Conservation (phyloP, 257 asterid species). For the Phtheirospermum japonicum region DNA sequence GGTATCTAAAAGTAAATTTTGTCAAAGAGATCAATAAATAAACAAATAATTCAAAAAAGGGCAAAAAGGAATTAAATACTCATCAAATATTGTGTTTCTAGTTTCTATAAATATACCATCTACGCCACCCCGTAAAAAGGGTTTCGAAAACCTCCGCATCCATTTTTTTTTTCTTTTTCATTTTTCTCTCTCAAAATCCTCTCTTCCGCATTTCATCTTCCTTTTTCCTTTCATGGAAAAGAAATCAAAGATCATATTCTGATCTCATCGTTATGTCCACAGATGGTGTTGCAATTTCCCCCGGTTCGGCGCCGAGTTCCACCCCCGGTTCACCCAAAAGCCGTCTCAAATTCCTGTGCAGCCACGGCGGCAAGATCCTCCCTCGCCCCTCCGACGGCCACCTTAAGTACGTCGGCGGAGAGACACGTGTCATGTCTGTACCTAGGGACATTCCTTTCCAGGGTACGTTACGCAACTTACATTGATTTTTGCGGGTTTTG, state of each 20-base stretch:
- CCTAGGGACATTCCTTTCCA: constrained; percentile 51
- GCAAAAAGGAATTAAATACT: too few relatives aligned
- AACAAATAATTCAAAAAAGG: too few relatives aligned
- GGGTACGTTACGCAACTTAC: constrained; percentile 33
- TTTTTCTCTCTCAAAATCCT: constrained; percentile 17
- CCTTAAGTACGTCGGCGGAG: constrained; percentile 89
- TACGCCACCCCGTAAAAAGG: not conserved
- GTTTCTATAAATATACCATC: not conserved
- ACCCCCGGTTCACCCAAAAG: constrained; percentile 52
- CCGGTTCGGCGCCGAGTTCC: constrained; percentile 41
- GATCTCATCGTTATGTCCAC: constrained; percentile 31
- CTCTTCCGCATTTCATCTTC: constrained; percentile 9
- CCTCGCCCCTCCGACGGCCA: constrained; percentile 70
- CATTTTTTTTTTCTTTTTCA: too few relatives aligned
- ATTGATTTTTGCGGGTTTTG: not conserved
- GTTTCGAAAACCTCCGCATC: too few relatives aligned
- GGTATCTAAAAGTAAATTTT: too few relatives aligned
- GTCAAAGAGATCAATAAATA: too few relatives aligned
- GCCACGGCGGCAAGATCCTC: constrained; percentile 88
- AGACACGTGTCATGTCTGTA: constrained; percentile 77
- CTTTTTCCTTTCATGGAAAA: constrained; percentile 17
- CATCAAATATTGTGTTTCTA: too few relatives aligned
- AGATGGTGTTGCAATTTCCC: constrained; percentile 25
- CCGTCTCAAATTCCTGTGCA: constrained; percentile 65
- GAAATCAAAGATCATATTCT: not conserved